Conservation (phyloP, 2,329 filamentous ascomycete species). For the Botrytis medusae region DNA sequence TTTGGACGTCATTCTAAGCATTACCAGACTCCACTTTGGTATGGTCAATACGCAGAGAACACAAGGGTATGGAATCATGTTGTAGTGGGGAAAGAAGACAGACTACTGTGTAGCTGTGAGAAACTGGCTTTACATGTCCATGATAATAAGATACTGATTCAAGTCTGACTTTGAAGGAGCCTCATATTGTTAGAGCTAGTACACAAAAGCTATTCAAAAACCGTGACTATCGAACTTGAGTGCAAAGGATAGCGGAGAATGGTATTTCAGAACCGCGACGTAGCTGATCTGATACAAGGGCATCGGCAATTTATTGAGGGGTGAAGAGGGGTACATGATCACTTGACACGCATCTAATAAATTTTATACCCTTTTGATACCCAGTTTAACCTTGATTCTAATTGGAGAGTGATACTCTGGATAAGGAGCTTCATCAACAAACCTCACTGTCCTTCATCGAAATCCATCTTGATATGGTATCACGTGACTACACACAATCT, state of each 20-base stretch:
- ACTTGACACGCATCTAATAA: neutral
- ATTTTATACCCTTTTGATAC: neutral
- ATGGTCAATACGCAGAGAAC: neutral
- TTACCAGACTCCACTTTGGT: neutral
- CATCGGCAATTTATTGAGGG: neutral
- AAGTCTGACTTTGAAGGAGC: neutral
- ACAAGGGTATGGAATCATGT: neutral
- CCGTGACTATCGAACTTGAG: neutral
- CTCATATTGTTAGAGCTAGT: neutral
- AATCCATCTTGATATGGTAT: neutral
- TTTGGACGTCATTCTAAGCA: neutral
- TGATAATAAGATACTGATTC: neutral
- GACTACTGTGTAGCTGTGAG: neutral
- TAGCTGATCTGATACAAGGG: neutral
- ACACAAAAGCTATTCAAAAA: neutral
- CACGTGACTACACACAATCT: constrained; percentile 8
- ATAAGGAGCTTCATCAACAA: neutral
- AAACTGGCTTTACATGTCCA: neutral
- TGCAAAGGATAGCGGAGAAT: neutral
- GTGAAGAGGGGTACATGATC: neutral
- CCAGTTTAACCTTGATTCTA: neutral
- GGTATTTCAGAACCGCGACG: neutral
- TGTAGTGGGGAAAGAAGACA: neutral
- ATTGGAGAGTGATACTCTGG: neutral
- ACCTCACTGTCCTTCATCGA: no score